These are phyloP conservation scores for Echria macrotheca DNA, from an alignment of 495 filamentous ascomycete species.

Conservation along the genomic window DNA sequence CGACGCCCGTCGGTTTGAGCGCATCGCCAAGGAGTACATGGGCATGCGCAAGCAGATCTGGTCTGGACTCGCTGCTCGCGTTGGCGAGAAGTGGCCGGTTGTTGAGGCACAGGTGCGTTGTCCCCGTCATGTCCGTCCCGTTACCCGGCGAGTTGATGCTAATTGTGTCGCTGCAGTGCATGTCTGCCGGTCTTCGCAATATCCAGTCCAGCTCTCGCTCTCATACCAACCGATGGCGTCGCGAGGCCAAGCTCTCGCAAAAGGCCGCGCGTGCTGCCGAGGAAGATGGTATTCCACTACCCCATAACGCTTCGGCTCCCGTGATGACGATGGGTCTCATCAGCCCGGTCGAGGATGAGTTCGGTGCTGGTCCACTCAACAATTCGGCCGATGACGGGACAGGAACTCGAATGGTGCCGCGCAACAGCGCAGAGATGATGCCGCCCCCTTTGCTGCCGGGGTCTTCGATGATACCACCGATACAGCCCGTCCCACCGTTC, in stretches of 20 bases:
- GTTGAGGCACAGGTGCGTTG: slow-evolving; percentile 63
- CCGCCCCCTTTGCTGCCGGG: no score
- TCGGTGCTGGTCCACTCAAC: neutral
- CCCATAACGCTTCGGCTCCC: neutral
- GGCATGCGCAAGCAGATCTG: slow-evolving; percentile 63
- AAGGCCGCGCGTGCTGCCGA: neutral
- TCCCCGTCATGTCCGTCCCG: neutral
- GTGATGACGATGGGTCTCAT: slow-evolving; percentile 7
- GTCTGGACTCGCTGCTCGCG: slow-evolving; percentile 53
- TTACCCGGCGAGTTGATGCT: no score
- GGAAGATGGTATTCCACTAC: neutral
- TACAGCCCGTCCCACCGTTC: no score
- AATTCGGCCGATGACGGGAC: no score
- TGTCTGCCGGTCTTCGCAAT: slow-evolving; percentile 43
- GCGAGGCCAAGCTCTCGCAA: slow-evolving; percentile 13
- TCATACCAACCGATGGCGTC: slow-evolving; percentile 40
- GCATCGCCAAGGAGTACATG: slow-evolving; percentile 62
- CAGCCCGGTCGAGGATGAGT: slow-evolving; percentile 9
- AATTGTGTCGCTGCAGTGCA: slow-evolving; percentile 34
- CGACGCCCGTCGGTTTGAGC: slow-evolving; percentile 58
- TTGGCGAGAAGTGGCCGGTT: slow-evolving; percentile 62
- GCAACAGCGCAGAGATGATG: no score
- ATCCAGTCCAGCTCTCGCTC: slow-evolving; percentile 43
- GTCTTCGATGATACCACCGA: no score
- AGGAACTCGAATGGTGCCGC: no score